Evolutionary conservation across 768 basidiomycete species (phyloP), one percentile per base, ranked within the genome.

Genomic region (Boletus huronensis): DNA sequence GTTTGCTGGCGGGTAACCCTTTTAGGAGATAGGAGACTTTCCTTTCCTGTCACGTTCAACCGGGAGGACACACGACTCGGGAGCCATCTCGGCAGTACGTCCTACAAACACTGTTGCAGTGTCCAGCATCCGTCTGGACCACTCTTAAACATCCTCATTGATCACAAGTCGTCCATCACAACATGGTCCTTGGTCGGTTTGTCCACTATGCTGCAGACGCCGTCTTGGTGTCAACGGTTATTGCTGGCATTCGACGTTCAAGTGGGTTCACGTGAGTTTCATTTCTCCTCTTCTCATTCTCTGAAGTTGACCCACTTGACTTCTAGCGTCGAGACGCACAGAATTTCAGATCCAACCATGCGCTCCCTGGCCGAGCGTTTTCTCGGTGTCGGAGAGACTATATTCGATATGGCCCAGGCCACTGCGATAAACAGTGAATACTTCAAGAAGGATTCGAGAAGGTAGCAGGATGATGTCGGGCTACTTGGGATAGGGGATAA

Each of bases 211-310:
- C 88, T 25, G 73, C 90, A 43, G 96, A 98, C 67, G 89, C 87
- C 14, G 81, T 91, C 48, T 77, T 98, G 32, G 61, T 98, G 35
- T 94, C 94, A 16, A 92, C 96, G 13, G 81, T 98, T 7, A 72
- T 95, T 38, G 96, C 96, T 36, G 96, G 96, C 29, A 86, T 98
- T 55, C 85, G 86, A 69, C 84, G 91, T 55, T 87, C 93, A 17
- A 95, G 88, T 55, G 95, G 95, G 34, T 93, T 93, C 74, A 73
- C 81, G 95, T 97, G 67, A 72, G 93, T 86, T 48, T 44, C 59
- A 38, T 50, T 57, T 44, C 45, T 42, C 23, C 10, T 40, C 39
- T 39, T 31, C 44, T 39, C 44, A n/a, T 31, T 48, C 42, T 28
- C 41, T 45, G 6, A 31, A 19, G 17, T 46, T 43, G 54, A 53